Conservation (phyloP, 1,284 basidiomycete species). For the Vanrija humicola region DNA sequence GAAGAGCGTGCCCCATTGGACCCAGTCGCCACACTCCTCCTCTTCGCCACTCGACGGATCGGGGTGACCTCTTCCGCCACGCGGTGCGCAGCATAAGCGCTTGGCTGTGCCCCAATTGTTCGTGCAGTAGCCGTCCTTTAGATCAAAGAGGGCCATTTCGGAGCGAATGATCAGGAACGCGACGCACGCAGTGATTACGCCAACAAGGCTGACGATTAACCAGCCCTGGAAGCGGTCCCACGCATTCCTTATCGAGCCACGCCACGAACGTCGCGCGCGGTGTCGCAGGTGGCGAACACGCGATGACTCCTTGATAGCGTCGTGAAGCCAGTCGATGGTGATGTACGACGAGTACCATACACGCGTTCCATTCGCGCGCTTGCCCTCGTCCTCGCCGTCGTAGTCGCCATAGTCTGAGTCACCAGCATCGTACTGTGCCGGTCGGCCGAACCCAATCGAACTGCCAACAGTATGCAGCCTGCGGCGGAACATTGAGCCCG, state of each 20-base stretch:
- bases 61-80: constrained; percentile 28
- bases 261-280: constrained; percentile 60
- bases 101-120: constrained; percentile 68
- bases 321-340: constrained; percentile 77
- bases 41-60: constrained; percentile 30
- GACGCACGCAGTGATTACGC: constrained; percentile 69
- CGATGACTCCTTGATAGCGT: constrained; percentile 83
- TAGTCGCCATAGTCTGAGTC: constrained; percentile 21
- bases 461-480: constrained; percentile 33
- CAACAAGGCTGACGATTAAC: constrained; percentile 76
- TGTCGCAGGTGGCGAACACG: constrained; percentile 67
- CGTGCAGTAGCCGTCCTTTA: constrained; percentile 85
- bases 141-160: constrained; percentile 89
- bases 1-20: constrained; percentile 61
- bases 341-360: constrained; percentile 76
- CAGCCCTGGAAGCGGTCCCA: constrained; percentile 84
- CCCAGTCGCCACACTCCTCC: constrained; percentile 66
- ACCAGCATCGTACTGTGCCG: constrained; percentile 25
- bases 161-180: constrained; percentile 83
- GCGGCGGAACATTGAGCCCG: constrained; percentile 25
- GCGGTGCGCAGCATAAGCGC: constrained; percentile 69
- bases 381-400: constrained; percentile 51
- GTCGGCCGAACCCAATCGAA: constrained; percentile 30
- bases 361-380: constrained; percentile 73
- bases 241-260: constrained; percentile 65